Conservation (phyloP, 148 eudicot genomes). For the Suaeda aralocaspica region DNA sequence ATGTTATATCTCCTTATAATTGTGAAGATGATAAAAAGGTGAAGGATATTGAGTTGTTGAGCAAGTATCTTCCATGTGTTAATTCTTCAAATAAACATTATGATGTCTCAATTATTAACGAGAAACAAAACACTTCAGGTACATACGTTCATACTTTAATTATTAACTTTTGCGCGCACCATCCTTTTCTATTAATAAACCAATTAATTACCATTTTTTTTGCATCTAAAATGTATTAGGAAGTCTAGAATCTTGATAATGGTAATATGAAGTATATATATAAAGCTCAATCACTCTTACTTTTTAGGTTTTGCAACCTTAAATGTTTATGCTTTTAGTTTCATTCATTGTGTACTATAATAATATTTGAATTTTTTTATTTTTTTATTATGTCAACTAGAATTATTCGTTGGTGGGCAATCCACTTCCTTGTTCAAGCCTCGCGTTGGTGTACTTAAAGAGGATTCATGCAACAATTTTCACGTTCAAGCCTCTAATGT, state of each 20-base stretch:
- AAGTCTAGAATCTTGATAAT: too few relatives aligned
- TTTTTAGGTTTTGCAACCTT: too few relatives aligned
- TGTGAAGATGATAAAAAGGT: conserved; percentile 40
- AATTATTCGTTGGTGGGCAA: conserved; percentile 12
- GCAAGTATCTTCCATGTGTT: conserved; percentile 28
- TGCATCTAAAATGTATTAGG: too few relatives aligned
- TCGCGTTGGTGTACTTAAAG: conserved; percentile 1
- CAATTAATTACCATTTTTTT: too few relatives aligned
- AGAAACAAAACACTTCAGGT: conserved; percentile 52
- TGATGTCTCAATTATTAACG: conserved; percentile 60
- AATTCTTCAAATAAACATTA: conserved; percentile 37
- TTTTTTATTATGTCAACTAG: conserved; percentile 20
- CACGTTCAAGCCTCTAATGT: conserved; percentile 38
- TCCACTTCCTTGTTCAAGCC: conserved; percentile 19
- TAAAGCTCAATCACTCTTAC: too few relatives aligned
- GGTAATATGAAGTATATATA: too few relatives aligned
- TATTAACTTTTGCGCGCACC: conserved; percentile 1
- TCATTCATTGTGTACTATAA: too few relatives aligned
- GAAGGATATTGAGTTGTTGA: conserved; percentile 40
- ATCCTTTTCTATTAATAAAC: not conserved
- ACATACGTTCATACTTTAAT: conserved; percentile 24
- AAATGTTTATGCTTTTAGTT: too few relatives aligned
- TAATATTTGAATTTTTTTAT: not conserved
- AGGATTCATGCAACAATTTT: conserved; percentile 35
- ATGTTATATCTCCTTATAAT: conserved; percentile 43